These are phyloP conservation scores for Gamarada debralockiae DNA, from an alignment of 495 filamentous ascomycete genomes.

Conservation along the genomic window DNA sequence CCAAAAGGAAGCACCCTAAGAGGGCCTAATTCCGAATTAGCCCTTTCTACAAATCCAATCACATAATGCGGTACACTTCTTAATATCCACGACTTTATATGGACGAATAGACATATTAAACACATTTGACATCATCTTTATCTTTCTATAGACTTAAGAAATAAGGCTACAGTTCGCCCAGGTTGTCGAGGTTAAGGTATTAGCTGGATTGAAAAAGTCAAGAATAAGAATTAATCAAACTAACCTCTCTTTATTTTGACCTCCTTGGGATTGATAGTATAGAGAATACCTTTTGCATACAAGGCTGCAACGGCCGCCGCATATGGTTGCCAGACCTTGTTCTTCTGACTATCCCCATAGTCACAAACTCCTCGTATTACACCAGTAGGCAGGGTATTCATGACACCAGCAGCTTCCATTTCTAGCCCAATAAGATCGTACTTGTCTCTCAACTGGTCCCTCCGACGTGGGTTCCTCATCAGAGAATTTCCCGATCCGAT, in stretches of 20 bases:
- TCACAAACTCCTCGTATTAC: constrained; percentile 39
- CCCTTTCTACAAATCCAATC: too few relatives aligned
- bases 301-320: constrained; percentile 36
- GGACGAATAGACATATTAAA: too few relatives aligned
- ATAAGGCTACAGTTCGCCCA: too few relatives aligned
- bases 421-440: constrained; percentile 21
- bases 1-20: too few relatives aligned
- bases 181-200: too few relatives aligned
- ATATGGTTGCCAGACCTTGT: constrained; percentile 39
- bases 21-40: too few relatives aligned
- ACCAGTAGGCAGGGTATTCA: constrained; percentile 1
- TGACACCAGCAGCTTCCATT: constrained; percentile 16
- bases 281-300: constrained; percentile 34
- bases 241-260: background rate
- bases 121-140: too few relatives aligned
- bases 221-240: too few relatives aligned
- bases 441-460: constrained; percentile 24
- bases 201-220: too few relatives aligned
- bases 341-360: constrained; percentile 38
- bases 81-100: too few relatives aligned
- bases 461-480: constrained; percentile 12
- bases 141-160: too few relatives aligned
- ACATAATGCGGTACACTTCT: too few relatives aligned
- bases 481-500: constrained; percentile 27
- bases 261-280: background rate